Percentiles rank a stretch among this genome's conserved stretches.
phyloP scores from a whole-genome alignment of 164 flowering plant genomes.

The Magnolia changhungtana region DNA sequence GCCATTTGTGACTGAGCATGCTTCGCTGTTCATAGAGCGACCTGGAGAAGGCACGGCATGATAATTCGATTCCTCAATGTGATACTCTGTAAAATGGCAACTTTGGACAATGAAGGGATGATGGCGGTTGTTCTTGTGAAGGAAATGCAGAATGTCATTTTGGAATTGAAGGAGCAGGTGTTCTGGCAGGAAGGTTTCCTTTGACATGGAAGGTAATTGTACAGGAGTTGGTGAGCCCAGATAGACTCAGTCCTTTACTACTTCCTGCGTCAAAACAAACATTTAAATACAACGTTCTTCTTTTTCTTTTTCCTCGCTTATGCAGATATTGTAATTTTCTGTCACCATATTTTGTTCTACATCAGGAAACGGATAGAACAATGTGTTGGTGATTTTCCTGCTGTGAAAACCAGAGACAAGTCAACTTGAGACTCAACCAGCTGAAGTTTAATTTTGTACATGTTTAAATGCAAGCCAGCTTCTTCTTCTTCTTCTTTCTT shows the following conservation, averaged over 20 bases:
- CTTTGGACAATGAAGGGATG: constrained; percentile 46
- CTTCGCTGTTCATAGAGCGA: constrained; percentile 69
- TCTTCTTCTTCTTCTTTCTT: no score
- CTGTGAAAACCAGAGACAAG: background rate
- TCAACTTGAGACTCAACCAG: background rate
- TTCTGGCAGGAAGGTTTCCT: constrained; percentile 59
- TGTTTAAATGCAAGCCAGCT: background rate
- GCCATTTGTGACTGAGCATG: constrained; percentile 56
- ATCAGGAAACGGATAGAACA: background rate
- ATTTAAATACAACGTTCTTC: constrained; percentile 48
- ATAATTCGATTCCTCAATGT: constrained; percentile 44
- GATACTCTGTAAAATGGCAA: constrained; percentile 49
- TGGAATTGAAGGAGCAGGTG: constrained; percentile 42
- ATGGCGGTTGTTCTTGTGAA: constrained; percentile 44
- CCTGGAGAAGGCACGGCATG: constrained; percentile 60
- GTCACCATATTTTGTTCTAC: constrained; percentile 14
- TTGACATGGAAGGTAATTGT: constrained; percentile 44
- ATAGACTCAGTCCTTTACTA: constrained; percentile 54
- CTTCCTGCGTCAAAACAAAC: constrained; percentile 96
- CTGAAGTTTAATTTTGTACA: background rate
- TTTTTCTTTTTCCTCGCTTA: constrained; percentile 16
- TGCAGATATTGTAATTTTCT: constrained; percentile 23
- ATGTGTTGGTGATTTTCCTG: background rate
- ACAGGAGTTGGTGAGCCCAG: constrained; percentile 47
- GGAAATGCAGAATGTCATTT: constrained; percentile 64